Percentiles rank a stretch among this genome's conserved stretches.
Conservation (phyloP, 2,329 filamentous ascomycete genomes). For the Teratosphaeria viscida region DNA sequence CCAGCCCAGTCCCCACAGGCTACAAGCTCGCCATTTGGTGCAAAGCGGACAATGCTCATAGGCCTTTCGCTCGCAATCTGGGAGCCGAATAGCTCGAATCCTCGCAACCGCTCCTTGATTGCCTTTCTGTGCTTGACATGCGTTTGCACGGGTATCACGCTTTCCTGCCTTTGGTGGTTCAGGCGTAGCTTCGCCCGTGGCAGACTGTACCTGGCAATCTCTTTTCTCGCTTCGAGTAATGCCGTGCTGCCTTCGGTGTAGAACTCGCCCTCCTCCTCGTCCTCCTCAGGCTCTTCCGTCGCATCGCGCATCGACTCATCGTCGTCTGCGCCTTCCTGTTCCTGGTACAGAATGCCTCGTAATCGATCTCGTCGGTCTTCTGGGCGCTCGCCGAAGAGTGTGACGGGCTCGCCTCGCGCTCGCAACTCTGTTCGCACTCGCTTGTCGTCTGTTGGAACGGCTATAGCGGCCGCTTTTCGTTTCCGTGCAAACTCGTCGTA, state of each 20-base stretch:
- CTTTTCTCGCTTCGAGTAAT: slow-evolving; percentile 63
- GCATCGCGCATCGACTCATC: slow-evolving; percentile 48
- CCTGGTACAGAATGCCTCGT: slow-evolving; percentile 61
- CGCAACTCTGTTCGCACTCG: slow-evolving; percentile 72
- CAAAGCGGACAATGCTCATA: slow-evolving; percentile 83
- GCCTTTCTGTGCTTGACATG: slow-evolving; percentile 88
- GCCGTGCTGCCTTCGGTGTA: slow-evolving; percentile 74
- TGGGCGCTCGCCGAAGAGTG: slow-evolving; percentile 83
- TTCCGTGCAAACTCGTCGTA: slow-evolving; percentile 85
- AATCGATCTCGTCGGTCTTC: slow-evolving; percentile 78
- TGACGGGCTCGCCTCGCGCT: slow-evolving; percentile 85
- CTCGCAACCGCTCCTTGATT: slow-evolving; percentile 70
- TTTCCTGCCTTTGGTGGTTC: slow-evolving; percentile 67
- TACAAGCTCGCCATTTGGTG: slow-evolving; percentile 71
- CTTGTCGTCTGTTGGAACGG: slow-evolving; percentile 87
- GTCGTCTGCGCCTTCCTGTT: slow-evolving; percentile 48
- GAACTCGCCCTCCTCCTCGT: slow-evolving; percentile 78
- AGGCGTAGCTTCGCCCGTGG: slow-evolving; percentile 70
- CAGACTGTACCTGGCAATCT: slow-evolving; percentile 74
- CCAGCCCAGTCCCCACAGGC: slow-evolving; percentile 92
- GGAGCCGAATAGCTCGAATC: slow-evolving; percentile 84
- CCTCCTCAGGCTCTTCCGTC: slow-evolving; percentile 43
- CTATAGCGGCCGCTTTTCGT: slow-evolving; percentile 74
- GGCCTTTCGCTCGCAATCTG: slow-evolving; percentile 87
- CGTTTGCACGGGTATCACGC: slow-evolving; percentile 71